Base-by-base conservation (phyloP, 352 stramenopile species). In the Phytophthora sp. region DNA sequence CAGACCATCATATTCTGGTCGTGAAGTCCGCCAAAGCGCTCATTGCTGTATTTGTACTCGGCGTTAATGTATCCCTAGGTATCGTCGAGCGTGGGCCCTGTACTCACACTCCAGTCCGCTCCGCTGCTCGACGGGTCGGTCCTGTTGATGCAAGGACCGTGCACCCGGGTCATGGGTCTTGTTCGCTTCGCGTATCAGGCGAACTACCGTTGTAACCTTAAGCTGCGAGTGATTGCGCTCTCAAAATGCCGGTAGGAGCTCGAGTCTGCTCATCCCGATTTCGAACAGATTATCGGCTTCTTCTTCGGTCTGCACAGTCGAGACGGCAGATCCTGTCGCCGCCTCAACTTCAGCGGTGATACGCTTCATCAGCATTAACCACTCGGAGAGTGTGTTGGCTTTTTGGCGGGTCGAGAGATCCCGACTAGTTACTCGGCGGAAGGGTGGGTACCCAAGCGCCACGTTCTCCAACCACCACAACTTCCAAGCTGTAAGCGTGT, bases 391-490 rank as follows among this genome's bases (percentile, higher is more conserved):
- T 29, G 11, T 49, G 12, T 7, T 49, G 30, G 20, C 16, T 33
- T 52, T 52, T 7, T 7, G 24, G 16, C 38, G 36, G 4, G 45
- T 38, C 16, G 45, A 52, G 6, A 38, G 16, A 7, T 52, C 45
- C 3, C 23, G 23, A 4, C 15, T 33, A 16, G 26, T 38, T 24
- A 52, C 38, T 38, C 2, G 24, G 3, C 15, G 41, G 6, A 52
- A 36, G 12, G 57, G 27, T 3, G 57, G 36, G 8, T 65, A 58
- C 2, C 7, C 15, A 4, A 52, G 47, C 1, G 46, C 2, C 23
- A 26, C 9, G 20, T 58, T 57, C 7, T 47, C 20, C 20, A 53
- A 42, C 45, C 56, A 57, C 56, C 44, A 57, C 16, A 64, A 26
- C 24, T 64, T 38, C 45, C 44, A 64, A 1, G 27, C 57, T 20